phyloP scores from a whole-genome alignment of 306 rosid species.

The Styphnolobium japonicum region DNA sequence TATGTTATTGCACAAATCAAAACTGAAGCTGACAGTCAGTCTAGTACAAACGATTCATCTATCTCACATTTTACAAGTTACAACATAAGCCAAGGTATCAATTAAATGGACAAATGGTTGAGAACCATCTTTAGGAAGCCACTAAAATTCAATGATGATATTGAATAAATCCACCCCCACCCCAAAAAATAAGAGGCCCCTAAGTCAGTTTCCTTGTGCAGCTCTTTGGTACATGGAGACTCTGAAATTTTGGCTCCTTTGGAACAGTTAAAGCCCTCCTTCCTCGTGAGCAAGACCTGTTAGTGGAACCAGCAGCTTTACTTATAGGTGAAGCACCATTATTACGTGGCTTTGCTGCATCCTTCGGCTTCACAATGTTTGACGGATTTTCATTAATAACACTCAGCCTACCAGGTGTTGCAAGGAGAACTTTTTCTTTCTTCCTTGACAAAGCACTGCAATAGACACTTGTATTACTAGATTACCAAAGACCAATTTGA shows the following conservation, averaged over 20 bases:
- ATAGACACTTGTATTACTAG: not conserved
- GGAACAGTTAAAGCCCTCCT: conserved; percentile 57
- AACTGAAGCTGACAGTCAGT: not conserved
- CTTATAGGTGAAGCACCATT: conserved; percentile 25
- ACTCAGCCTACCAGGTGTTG: conserved; percentile 35
- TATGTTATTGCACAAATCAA: conserved; percentile 17
- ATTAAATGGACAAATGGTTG: not conserved
- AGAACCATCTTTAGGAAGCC: not conserved
- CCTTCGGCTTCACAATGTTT: conserved; percentile 29
- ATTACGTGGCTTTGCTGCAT: conserved; percentile 38
- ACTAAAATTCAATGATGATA: conserved; percentile 43
- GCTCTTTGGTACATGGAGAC: conserved; percentile 47
- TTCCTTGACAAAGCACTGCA: conserved; percentile 52
- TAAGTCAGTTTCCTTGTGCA: conserved; percentile 30
- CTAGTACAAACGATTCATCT: not conserved
- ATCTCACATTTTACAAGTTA: not conserved
- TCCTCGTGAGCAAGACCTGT: conserved; percentile 38
- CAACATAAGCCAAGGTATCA: conserved; percentile 22
- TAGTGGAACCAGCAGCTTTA: conserved; percentile 17
- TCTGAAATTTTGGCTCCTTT: conserved; percentile 69
- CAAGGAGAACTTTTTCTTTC: conserved; percentile 38
- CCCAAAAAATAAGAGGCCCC: not conserved
- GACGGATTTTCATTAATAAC: conserved; percentile 48
- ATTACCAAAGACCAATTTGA: not conserved
- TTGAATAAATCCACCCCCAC: conserved; percentile 27